Conservation (phyloP, 768 basidiomycete species). For the Suillus fuscotomentosus region DNA sequence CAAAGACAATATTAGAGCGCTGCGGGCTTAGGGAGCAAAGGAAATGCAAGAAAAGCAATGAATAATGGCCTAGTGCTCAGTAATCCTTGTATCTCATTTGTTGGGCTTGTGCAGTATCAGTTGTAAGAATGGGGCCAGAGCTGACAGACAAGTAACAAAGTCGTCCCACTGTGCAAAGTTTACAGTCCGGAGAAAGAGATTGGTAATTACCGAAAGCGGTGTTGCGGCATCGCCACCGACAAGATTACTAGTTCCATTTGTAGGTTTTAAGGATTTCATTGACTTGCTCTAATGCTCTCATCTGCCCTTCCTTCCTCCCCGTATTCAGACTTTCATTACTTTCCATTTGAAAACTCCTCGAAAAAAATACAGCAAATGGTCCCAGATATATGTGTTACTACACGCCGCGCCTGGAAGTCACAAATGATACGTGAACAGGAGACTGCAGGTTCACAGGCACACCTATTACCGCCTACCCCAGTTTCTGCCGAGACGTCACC, state of each 20-base stretch:
- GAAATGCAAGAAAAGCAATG: background rate
- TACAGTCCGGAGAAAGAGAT: background rate
- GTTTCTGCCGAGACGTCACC: slow-evolving; percentile 16
- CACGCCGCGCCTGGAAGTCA: slow-evolving; percentile 26
- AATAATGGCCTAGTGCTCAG: background rate
- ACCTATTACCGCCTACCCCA: slow-evolving; percentile 2
- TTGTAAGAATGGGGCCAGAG: background rate
- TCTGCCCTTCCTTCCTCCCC: background rate
- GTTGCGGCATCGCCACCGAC: background rate
- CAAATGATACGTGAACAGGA: slow-evolving; percentile 20
- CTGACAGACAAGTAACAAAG: background rate
- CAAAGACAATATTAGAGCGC: background rate
- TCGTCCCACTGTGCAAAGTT: background rate
- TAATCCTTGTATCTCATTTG: background rate
- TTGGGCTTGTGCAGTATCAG: background rate
- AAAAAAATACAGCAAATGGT: slow-evolving; percentile 1
- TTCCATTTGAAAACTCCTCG: background rate
- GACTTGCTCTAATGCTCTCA: slow-evolving; percentile 3
- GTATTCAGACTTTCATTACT: background rate
- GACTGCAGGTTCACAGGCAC: background rate
- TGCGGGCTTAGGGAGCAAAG: background rate
- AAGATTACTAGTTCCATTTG: background rate
- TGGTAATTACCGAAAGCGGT: background rate
- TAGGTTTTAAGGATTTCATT: slow-evolving; percentile 5
- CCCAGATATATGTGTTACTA: slow-evolving; percentile 26